Evolutionary conservation across 2,329 filamentous ascomycete genomes (phyloP).

Genomic region (Herpomyces periplanetae): DNA sequence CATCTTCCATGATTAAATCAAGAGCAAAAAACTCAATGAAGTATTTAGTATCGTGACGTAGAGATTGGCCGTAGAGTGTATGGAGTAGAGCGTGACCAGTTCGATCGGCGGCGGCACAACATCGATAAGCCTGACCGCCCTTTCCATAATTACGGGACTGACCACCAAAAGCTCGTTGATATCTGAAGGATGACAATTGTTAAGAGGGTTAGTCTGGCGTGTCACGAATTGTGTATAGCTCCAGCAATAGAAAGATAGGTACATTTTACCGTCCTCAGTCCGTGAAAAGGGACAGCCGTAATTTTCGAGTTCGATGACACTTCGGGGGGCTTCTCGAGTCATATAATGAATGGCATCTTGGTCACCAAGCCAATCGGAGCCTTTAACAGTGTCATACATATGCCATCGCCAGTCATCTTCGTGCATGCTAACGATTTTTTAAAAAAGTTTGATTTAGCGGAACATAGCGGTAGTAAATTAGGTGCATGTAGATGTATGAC

Average conservation of each 20-base stretch:
- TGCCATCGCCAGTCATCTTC: constrained; percentile 96
- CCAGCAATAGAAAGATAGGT: constrained; percentile 2
- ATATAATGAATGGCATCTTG: constrained; percentile 97
- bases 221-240: not conserved
- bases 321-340: constrained; percentile 67
- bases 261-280: constrained; percentile 87
- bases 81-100: constrained; percentile 90
- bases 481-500: constrained; percentile 3
- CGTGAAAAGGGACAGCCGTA: constrained; percentile 88
- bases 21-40: constrained; percentile 98
- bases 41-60: constrained; percentile 95
- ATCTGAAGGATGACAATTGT: constrained; percentile 13
- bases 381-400: constrained; percentile 97
- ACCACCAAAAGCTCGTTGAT: constrained; percentile 92
- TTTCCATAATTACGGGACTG: constrained; percentile 83
- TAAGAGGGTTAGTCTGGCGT: constrained; percentile 1
- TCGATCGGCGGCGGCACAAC: constrained; percentile 77
- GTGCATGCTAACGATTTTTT: constrained; percentile 23
- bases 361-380: constrained; percentile 84
- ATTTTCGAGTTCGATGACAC: constrained; percentile 77
- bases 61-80: constrained; percentile 87
- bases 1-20: constrained; percentile 87
- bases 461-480: not conserved
- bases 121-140: constrained; percentile 88
- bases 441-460: constrained; percentile 1